These are phyloP conservation scores for Dothistroma pini DNA, from an alignment of 2,329 filamentous ascomycete genomes.

Conservation along the genomic window DNA sequence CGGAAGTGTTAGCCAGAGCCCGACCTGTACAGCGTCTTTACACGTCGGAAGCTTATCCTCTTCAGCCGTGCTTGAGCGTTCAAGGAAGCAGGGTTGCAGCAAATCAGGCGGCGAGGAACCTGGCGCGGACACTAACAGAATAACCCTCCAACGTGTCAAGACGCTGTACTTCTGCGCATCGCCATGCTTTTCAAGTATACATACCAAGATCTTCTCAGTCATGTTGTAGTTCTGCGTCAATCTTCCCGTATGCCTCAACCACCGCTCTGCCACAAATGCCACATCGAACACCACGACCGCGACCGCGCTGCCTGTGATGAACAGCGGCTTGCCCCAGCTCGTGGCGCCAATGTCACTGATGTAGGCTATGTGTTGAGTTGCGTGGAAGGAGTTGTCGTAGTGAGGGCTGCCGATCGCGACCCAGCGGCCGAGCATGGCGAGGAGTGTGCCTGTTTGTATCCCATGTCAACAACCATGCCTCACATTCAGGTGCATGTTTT, in stretches of 20 bases:
- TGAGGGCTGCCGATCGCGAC: conserved; percentile 51
- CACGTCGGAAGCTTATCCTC: neutral
- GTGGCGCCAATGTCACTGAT: conserved; percentile 55
- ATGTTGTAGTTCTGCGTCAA: conserved; percentile 68
- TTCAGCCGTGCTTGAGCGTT: too few relatives aligned
- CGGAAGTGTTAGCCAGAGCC: neutral
- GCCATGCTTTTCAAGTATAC: conserved; percentile 19
- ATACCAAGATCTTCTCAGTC: conserved; percentile 59
- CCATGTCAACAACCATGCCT: neutral
- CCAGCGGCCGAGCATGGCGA: conserved; percentile 69
- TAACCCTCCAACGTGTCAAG: too few relatives aligned
- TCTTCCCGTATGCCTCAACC: conserved; percentile 76
- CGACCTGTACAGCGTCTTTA: neutral
- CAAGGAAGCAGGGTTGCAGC: too few relatives aligned
- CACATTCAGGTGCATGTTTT: neutral
- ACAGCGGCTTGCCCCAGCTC: conserved; percentile 65
- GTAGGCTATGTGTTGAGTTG: conserved; percentile 56
- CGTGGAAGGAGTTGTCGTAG: conserved; percentile 59
- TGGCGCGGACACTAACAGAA: too few relatives aligned
- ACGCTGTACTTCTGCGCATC: too few relatives aligned
- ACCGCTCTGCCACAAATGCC: conserved; percentile 76
- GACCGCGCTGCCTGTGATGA: conserved; percentile 66
- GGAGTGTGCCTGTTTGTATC: conserved; percentile 53
- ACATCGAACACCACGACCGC: conserved; percentile 78
- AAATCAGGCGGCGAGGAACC: too few relatives aligned